phyloP scores from a whole-genome alignment of 306 rosid genomes.

The Boehmeria nivea region DNA sequence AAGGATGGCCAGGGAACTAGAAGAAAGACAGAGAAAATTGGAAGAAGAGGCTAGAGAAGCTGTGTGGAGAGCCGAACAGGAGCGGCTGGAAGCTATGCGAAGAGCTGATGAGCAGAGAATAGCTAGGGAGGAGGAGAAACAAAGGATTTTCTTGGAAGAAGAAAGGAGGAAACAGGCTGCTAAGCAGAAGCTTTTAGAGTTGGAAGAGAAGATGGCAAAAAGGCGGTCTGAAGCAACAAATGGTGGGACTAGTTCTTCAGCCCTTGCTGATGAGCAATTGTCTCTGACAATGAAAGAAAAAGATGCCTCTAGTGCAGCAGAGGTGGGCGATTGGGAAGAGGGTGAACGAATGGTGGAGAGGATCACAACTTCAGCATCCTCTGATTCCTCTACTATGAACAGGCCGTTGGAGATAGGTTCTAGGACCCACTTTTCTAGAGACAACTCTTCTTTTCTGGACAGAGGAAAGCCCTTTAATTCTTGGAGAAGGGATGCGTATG shows the following conservation, averaged over 20 bases:
- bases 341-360: conserved; percentile 90
- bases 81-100: conserved; percentile 52
- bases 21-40: conserved; percentile 72
- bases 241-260: conserved; percentile 31
- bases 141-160: conserved; percentile 62
- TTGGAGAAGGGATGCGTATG: conserved; percentile 76
- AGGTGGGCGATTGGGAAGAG: conserved; percentile 86
- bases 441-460: conserved; percentile 50
- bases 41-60: conserved; percentile 96
- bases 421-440: conserved; percentile 56
- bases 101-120: conserved; percentile 83
- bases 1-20: conserved; percentile 66
- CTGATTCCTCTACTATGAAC: conserved; percentile 71
- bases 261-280: conserved; percentile 44
- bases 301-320: conserved; percentile 51
- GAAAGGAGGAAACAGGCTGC: conserved; percentile 96
- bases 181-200: conserved; percentile 79
- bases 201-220: conserved; percentile 87
- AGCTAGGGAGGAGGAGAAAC: conserved; percentile 83
- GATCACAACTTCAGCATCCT: conserved; percentile 69
- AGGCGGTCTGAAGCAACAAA: conserved; percentile 60
- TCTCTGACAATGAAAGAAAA: conserved; percentile 41
- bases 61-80: conserved; percentile 92
- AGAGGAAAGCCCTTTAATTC: conserved; percentile 63
- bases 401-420: conserved; percentile 59